Evolutionary conservation across 257 asterid genomes (phyloP).

Genomic region (Przewalskia tangutica): DNA sequence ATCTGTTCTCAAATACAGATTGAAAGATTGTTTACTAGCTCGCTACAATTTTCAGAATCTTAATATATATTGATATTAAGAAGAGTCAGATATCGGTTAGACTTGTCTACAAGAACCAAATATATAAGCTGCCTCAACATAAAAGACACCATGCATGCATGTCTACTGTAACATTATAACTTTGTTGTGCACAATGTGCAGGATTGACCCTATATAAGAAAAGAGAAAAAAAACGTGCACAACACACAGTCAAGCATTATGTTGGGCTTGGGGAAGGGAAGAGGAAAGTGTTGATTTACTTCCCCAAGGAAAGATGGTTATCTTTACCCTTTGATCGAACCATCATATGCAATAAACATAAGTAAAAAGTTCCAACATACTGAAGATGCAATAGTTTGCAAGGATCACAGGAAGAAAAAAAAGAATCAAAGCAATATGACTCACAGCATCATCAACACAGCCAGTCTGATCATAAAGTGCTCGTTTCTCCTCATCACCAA

Average conservation of each 20-base stretch:
- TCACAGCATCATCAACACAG: slow-evolving; percentile 89
- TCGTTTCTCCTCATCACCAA: slow-evolving; percentile 89
- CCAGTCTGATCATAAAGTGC: slow-evolving; percentile 95
- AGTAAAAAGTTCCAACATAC: neutral
- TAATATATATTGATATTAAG: neutral
- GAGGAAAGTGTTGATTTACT: neutral
- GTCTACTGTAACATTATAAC: neutral
- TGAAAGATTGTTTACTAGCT: neutral
- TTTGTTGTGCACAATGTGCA: neutral
- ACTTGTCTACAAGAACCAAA: neutral
- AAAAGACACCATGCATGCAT: neutral
- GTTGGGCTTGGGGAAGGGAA: neutral
- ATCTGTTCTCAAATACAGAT: neutral
- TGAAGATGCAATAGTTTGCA: neutral
- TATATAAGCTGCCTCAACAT: neutral
- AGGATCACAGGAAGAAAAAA: neutral
- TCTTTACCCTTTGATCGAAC: neutral
- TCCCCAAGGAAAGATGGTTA: neutral
- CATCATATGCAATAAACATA: neutral
- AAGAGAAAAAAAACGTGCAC: neutral
- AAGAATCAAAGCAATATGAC: slow-evolving; percentile 14
- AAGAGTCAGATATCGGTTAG: neutral
- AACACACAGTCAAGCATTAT: neutral
- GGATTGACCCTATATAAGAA: neutral
- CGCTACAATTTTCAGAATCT: too few relatives aligned